Conservation (phyloP, 768 basidiomycete genomes). For the Cystofilobasidium macerans region DNA sequence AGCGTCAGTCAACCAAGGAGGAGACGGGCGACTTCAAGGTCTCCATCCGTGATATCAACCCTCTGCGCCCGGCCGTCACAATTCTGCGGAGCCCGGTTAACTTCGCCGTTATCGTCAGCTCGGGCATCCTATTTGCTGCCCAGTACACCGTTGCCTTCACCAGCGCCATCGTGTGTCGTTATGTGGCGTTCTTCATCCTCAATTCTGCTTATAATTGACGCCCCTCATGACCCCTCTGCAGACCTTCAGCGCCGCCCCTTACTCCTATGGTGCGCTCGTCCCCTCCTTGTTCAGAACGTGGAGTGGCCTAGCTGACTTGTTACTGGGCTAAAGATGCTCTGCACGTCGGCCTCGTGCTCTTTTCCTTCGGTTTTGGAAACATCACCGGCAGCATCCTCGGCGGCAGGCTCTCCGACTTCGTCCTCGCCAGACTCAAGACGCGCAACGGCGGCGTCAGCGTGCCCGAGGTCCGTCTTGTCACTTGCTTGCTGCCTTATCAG, state of each 20-base stretch:
- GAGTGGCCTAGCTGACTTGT: no score
- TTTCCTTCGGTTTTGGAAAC: constrained; percentile 50
- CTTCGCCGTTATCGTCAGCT: constrained; percentile 30
- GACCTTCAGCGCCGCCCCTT: constrained; percentile 34
- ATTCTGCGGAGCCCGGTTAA: constrained; percentile 59
- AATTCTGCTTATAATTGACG: background rate
- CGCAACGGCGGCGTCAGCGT: constrained; percentile 45
- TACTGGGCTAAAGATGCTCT: no score
- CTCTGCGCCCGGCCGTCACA: constrained; percentile 51
- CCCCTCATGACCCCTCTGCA: background rate
- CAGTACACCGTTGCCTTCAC: constrained; percentile 64
- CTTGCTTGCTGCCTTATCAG: constrained; percentile 28
- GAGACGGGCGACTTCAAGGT: constrained; percentile 43
- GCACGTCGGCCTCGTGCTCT: constrained; percentile 63
- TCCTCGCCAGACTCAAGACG: constrained; percentile 43
- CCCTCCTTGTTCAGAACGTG: no score
- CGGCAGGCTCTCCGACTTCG: constrained; percentile 51
- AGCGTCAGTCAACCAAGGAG: constrained; percentile 19
- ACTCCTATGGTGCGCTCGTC: constrained; percentile 58
- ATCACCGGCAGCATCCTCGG: constrained; percentile 41
- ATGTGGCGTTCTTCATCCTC: background rate
- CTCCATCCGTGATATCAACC: constrained; percentile 62
- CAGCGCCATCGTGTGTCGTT: constrained; percentile 46
- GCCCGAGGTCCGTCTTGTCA: constrained; percentile 51
- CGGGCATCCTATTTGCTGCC: constrained; percentile 61